These are phyloP conservation scores for Paspalum notatum DNA, from an alignment of 176 grass and related monocot species.

Conservation along the genomic window DNA sequence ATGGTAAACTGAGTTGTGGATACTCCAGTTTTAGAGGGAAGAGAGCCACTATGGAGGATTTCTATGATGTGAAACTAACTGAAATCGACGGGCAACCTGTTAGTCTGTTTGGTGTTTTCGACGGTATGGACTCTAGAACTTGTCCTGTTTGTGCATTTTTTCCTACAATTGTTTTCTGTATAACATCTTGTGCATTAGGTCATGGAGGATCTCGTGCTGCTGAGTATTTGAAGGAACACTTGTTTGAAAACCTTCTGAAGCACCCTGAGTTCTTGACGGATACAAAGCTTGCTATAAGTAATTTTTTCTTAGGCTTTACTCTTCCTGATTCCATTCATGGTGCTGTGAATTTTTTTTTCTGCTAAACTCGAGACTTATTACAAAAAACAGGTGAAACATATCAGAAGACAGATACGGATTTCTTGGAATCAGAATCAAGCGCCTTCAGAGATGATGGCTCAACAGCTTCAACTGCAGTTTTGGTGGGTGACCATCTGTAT, in stretches of 20 bases:
- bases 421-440: slow-evolving; percentile 73
- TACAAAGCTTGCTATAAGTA: slow-evolving; percentile 93
- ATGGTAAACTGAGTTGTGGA: slow-evolving; percentile 81
- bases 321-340: slow-evolving; percentile 19
- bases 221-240: slow-evolving; percentile 86
- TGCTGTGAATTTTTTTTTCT: slow-evolving; percentile 14
- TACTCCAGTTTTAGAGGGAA: slow-evolving; percentile 92
- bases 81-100: slow-evolving; percentile 74
- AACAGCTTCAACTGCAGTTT: slow-evolving; percentile 87
- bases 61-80: slow-evolving; percentile 81
- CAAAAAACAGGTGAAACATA: slow-evolving; percentile 79
- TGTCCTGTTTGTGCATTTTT: slow-evolving; percentile 14
- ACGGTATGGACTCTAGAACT: slow-evolving; percentile 64
- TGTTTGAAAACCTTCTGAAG: slow-evolving; percentile 93
- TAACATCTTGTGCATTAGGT: slow-evolving; percentile 60
- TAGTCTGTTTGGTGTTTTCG: slow-evolving; percentile 89
- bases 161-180: slow-evolving; percentile 35
- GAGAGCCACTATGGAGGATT: slow-evolving; percentile 91
- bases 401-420: slow-evolving; percentile 83
- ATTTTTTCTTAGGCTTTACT: slow-evolving; percentile 25
- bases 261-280: slow-evolving; percentile 91
- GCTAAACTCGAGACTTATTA: slow-evolving; percentile 26
- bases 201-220: slow-evolving; percentile 90
- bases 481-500: slow-evolving; percentile 83
- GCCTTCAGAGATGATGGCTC: slow-evolving; percentile 93